Conservation (phyloP, 2,329 filamentous ascomycete genomes). For the Stagonosporopsis cucurbitacearum region DNA sequence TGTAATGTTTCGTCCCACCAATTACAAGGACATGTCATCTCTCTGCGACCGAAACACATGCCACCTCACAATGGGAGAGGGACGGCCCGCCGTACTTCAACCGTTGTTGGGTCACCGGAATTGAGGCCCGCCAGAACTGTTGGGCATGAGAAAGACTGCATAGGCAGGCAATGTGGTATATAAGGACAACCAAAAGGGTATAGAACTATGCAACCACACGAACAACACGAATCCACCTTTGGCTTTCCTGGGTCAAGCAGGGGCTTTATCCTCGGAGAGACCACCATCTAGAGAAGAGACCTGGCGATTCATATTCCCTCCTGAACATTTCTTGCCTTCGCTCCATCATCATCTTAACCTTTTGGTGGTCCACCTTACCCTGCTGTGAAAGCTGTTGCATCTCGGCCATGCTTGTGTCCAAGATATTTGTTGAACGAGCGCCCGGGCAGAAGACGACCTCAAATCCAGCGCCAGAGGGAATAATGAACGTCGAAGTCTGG, state of each 20-base stretch:
- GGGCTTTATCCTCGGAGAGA: not conserved
- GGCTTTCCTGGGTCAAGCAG: not conserved
- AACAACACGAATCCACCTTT: not conserved
- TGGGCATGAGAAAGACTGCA: not conserved
- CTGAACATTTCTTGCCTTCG: conserved; percentile 25
- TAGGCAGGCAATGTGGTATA: not conserved
- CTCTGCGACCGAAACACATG: not conserved
- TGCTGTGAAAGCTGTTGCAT: conserved; percentile 43
- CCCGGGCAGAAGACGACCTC: conserved; percentile 79
- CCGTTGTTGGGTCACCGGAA: not conserved
- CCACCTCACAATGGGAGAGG: not conserved
- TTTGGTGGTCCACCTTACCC: conserved; percentile 39
- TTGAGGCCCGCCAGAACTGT: not conserved
- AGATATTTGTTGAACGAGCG: conserved; percentile 57
- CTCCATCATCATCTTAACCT: conserved; percentile 26
- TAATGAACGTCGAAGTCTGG: conserved; percentile 63
- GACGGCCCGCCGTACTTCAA: not conserved
- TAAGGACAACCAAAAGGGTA: conserved; percentile 2
- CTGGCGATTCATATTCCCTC: conserved; percentile 18
- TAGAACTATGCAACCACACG: conserved; percentile 7
- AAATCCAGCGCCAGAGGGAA: conserved; percentile 72
- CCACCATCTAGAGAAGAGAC: conserved; percentile 13
- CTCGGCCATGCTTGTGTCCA: conserved; percentile 48
- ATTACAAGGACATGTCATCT: not conserved
- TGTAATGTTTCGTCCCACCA: not conserved